phyloP scores from a whole-genome alignment of 179 eudicot genomes.

The Nepenthes alata region DNA sequence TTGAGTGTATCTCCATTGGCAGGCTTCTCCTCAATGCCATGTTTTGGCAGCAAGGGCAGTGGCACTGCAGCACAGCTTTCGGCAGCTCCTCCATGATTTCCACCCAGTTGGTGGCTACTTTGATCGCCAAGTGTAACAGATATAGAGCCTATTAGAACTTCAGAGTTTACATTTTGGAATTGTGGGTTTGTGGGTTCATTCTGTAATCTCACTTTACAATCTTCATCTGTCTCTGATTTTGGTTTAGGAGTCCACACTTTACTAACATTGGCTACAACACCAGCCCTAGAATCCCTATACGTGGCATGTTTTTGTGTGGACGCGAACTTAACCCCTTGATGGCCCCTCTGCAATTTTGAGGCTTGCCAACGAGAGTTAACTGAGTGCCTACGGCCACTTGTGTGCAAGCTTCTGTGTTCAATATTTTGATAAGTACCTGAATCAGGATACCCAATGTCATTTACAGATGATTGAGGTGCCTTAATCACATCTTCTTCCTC shows the following conservation, averaged over 20 bases:
- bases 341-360: slow-evolving; percentile 37
- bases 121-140: slow-evolving; percentile 40
- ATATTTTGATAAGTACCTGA: slow-evolving; percentile 16
- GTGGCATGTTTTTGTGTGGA: slow-evolving; percentile 34
- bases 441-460: slow-evolving; percentile 21
- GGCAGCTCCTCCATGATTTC: slow-evolving; percentile 4
- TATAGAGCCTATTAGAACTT: slow-evolving; percentile 81
- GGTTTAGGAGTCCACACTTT: slow-evolving; percentile 47
- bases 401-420: slow-evolving; percentile 22
- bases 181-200: slow-evolving; percentile 18
- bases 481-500: slow-evolving; percentile 19
- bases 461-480: slow-evolving; percentile 17
- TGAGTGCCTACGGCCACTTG: slow-evolving; percentile 24
- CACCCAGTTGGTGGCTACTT: slow-evolving; percentile 18
- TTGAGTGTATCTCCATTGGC: slow-evolving; percentile 18
- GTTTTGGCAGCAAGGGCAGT: slow-evolving; percentile 10
- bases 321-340: slow-evolving; percentile 33
- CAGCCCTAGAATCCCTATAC: slow-evolving; percentile 28
- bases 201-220: slow-evolving; percentile 14
- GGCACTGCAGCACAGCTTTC: slow-evolving; percentile 8
- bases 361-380: slow-evolving; percentile 43
- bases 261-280: slow-evolving; percentile 16
- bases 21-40: slow-evolving; percentile 17
- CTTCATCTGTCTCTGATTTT: slow-evolving; percentile 29
- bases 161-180: slow-evolving; percentile 26